A percentile compares a stretch with the other conserved stretches of the same genome.
These are phyloP conservation scores for Thielaviopsis populi DNA, from an alignment of 2,329 filamentous ascomycete genomes.

Conservation along the genomic window DNA sequence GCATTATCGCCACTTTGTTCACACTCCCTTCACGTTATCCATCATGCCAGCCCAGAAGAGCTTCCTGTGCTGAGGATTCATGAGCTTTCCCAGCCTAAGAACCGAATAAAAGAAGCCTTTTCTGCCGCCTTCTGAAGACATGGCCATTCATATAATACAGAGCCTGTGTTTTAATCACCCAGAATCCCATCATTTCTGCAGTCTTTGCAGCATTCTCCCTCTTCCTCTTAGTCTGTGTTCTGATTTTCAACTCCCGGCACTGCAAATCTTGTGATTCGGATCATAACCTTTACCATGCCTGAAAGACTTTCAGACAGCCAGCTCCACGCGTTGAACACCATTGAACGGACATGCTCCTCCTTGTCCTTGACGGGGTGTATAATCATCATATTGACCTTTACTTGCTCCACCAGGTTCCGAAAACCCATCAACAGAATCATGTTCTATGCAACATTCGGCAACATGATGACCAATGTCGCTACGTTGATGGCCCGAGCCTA, in stretches of 20 bases:
- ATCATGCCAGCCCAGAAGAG: neutral
- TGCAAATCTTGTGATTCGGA: neutral
- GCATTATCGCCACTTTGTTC: neutral
- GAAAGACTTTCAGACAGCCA: slow-evolving; percentile 15
- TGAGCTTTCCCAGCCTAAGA: neutral
- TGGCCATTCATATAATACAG: neutral
- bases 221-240: too few relatives aligned
- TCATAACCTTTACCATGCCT: neutral
- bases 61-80: neutral
- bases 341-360: slow-evolving; percentile 54
- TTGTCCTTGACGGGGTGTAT: slow-evolving; percentile 56
- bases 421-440: slow-evolving; percentile 79
- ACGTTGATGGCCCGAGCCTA: slow-evolving; percentile 57
- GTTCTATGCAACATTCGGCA: slow-evolving; percentile 72
- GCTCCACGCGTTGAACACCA: slow-evolving; percentile 40
- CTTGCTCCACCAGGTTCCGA: slow-evolving; percentile 52
- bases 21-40: neutral
- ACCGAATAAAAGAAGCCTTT: neutral
- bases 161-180: too few relatives aligned
- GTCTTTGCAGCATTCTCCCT: too few relatives aligned
- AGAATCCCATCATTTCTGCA: too few relatives aligned
- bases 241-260: too few relatives aligned
- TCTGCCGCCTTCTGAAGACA: neutral
- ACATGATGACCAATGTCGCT: slow-evolving; percentile 61
- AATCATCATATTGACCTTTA: slow-evolving; percentile 59